Evolutionary conservation across 2,329 filamentous ascomycete genomes (phyloP).

Genomic region (Aureobasidium zeae): DNA sequence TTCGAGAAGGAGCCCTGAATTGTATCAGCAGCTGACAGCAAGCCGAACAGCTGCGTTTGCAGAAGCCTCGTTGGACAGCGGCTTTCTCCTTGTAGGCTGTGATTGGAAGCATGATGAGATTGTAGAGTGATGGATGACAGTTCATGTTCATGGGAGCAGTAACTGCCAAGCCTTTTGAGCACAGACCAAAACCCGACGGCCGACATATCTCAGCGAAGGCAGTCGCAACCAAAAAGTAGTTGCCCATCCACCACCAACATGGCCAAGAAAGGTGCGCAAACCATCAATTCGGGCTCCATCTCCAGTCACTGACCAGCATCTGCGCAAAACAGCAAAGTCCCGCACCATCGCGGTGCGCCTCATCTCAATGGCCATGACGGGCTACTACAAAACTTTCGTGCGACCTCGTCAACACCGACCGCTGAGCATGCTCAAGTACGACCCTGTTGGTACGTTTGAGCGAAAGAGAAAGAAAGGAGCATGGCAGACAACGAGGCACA

Average conservation of each 20-base stretch:
- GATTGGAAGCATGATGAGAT: no score
- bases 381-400: constrained; percentile 88
- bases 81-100: no score
- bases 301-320: constrained; percentile 5
- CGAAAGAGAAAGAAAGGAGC: not conserved
- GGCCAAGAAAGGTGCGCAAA: constrained; percentile 27
- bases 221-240: not conserved
- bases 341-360: constrained; percentile 89
- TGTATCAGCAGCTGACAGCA: no score
- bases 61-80: no score
- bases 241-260: constrained; percentile 14
- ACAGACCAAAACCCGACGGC: constrained; percentile 9
- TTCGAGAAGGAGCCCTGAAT: no score
- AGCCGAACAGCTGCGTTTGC: no score
- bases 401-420: constrained; percentile 73
- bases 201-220: not conserved
- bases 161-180: not conserved
- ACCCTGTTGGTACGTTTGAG: constrained; percentile 76
- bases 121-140: no score
- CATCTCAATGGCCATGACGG: constrained; percentile 96
- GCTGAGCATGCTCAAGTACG: constrained; percentile 97
- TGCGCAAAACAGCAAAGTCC: constrained; percentile 69
- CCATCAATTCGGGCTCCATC: not conserved
- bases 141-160: no score
- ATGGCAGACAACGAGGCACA: not conserved